Evolutionary conservation across 1,284 basidiomycete species (phyloP).

Genomic region (Bjerkandera adusta): DNA sequence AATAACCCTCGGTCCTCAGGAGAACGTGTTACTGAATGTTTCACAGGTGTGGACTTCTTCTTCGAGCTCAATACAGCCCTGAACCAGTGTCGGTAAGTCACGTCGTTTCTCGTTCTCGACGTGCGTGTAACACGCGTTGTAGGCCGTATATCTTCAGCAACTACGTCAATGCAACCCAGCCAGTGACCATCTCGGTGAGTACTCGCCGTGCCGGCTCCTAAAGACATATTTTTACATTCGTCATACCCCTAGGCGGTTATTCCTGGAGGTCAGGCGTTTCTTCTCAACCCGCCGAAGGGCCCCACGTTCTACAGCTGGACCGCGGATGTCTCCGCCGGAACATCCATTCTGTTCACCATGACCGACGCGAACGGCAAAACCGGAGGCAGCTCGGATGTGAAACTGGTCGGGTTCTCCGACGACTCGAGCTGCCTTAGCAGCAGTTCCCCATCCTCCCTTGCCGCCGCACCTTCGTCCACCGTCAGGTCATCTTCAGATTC

Average conservation of each 20-base stretch:
- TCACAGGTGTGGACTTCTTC: constrained; percentile 40
- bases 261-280: constrained; percentile 54
- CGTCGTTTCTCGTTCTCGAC: not conserved
- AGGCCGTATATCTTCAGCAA: constrained; percentile 54
- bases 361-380: constrained; percentile 51
- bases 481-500: constrained; percentile 26
- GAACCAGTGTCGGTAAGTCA: constrained; percentile 58
- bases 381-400: constrained; percentile 57
- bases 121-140: not conserved
- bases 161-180: constrained; percentile 52
- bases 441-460: constrained; percentile 49
- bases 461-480: constrained; percentile 27
- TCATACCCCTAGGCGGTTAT: constrained; percentile 50
- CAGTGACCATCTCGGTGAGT: constrained; percentile 59
- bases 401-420: constrained; percentile 46
- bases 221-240: not conserved
- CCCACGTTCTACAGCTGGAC: constrained; percentile 52
- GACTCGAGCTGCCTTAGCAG: constrained; percentile 51
- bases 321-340: constrained; percentile 56
- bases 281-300: constrained; percentile 44
- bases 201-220: not conserved
- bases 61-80: constrained; percentile 53
- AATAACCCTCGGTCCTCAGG: constrained; percentile 7
- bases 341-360: constrained; percentile 60
- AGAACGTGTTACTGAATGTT: not conserved